A percentile compares a stretch with the other conserved stretches of the same genome.
Evolutionary conservation across 345 rosid genomes (phyloP).

Genomic region (Eucalyptus curtisii): DNA sequence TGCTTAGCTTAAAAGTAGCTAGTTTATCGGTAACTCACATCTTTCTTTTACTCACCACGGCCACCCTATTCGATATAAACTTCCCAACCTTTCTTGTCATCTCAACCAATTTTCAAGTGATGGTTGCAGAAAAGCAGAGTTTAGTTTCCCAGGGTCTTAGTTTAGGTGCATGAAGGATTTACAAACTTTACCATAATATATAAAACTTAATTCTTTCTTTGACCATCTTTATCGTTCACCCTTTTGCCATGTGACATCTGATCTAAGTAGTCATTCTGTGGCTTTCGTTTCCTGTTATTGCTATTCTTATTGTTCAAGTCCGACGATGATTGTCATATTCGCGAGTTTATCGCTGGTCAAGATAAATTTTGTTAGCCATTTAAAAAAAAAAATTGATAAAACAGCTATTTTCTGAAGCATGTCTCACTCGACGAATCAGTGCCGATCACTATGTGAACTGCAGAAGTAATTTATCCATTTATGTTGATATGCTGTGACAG

Average conservation of each 20-base stretch:
- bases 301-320: neutral
- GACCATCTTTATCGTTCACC: neutral
- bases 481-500: constrained; percentile 20
- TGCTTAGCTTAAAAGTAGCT: neutral
- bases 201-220: neutral
- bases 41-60: neutral
- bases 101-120: neutral
- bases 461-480: neutral
- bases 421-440: neutral
- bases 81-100: neutral
- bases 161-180: neutral
- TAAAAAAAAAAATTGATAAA: neutral
- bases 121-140: neutral
- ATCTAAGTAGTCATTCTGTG: neutral
- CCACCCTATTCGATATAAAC: neutral
- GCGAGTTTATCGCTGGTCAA: neutral
- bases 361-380: neutral
- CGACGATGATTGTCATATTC: neutral
- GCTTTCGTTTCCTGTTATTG: neutral
- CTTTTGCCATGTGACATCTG: neutral
- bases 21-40: neutral
- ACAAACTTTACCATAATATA: neutral
- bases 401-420: neutral
- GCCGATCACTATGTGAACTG: neutral
- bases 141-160: neutral